Percentiles rank a stretch among this genome's conserved stretches.
These are phyloP conservation scores for Echria macrotheca DNA, from an alignment of 495 filamentous ascomycete species.

Conservation along the genomic window DNA sequence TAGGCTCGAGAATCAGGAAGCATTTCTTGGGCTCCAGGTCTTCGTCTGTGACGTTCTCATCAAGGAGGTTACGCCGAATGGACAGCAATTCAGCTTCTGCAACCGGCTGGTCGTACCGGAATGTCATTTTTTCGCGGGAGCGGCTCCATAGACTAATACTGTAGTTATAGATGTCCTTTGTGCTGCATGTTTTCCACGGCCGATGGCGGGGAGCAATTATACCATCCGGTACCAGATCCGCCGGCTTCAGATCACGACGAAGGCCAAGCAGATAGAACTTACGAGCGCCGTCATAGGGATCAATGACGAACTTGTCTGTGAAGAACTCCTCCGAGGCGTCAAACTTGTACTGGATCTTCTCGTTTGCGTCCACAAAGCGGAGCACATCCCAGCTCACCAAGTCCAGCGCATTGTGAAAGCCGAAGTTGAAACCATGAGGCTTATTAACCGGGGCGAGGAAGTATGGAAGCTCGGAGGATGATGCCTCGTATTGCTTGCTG, in stretches of 20 bases:
- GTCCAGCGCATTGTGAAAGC: constrained; percentile 16
- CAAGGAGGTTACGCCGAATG: constrained; percentile 76
- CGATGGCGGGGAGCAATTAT: constrained; percentile 23
- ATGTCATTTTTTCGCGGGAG: constrained; percentile 24
- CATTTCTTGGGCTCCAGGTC: constrained; percentile 34
- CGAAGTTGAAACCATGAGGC: constrained; percentile 25
- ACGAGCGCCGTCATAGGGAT: constrained; percentile 67
- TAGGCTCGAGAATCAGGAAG: constrained; percentile 43
- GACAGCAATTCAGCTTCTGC: constrained; percentile 65
- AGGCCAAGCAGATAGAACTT: constrained; percentile 49
- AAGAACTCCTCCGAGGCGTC: constrained; percentile 53
- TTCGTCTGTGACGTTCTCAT: constrained; percentile 42
- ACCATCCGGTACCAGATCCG: constrained; percentile 34
- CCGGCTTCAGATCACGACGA: constrained; percentile 39
- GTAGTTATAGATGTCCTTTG: constrained; percentile 38
- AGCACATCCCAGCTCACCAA: constrained; percentile 67
- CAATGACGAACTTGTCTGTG: constrained; percentile 60
- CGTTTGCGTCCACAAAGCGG: constrained; percentile 43
- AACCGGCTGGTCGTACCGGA: constrained; percentile 67
- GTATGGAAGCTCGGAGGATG: constrained; percentile 66
- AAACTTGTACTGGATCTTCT: constrained; percentile 45
- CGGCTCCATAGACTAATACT: constrained; percentile 39
- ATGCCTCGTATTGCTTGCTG: constrained; percentile 70
- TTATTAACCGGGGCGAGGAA: constrained; percentile 67
- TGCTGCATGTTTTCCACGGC: constrained; percentile 19